Evolutionary conservation across 805 yeast genomes (phyloP).

Genomic region (Pichia exigua): DNA sequence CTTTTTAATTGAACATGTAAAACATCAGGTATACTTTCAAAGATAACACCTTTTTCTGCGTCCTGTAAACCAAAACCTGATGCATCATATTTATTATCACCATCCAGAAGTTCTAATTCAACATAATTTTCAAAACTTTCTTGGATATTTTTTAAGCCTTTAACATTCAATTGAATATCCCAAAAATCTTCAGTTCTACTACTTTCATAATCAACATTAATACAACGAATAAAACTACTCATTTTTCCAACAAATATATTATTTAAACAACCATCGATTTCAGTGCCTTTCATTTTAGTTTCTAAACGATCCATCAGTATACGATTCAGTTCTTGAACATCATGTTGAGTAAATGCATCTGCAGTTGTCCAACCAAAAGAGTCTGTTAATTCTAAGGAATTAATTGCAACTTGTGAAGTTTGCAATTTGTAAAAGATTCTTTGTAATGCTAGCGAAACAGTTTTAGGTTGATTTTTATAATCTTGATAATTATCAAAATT

Average conservation of each 20-base stretch:
- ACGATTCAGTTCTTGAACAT: constrained; percentile 92
- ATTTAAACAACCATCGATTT: constrained; percentile 65
- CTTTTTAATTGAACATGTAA: constrained; percentile 88
- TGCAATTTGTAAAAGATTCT: constrained; percentile 76
- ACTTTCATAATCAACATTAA: constrained; percentile 88
- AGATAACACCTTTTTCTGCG: constrained; percentile 93
- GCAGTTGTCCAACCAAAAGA: constrained; percentile 97
- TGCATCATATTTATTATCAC: constrained; percentile 94
- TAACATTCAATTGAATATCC: constrained; percentile 96
- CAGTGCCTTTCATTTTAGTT: constrained; percentile 81
- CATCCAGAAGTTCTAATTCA: constrained; percentile 81
- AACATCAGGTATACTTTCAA: constrained; percentile 85
- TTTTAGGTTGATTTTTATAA: constrained; percentile 30
- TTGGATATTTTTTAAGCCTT: constrained; percentile 61
- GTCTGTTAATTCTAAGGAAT: constrained; percentile 77
- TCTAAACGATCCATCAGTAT: constrained; percentile 93
- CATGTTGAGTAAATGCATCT: constrained; percentile 96
- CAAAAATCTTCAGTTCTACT: constrained; percentile 91
- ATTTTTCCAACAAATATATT: constrained; percentile 92
- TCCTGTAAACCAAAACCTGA: constrained; percentile 86
- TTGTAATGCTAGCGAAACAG: constrained; percentile 81
- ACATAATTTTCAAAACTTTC: constrained; percentile 81
- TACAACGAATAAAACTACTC: constrained; percentile 90
- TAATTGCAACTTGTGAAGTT: constrained; percentile 67
- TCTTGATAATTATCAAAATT: constrained; percentile 23